phyloP scores from a whole-genome alignment of 371 early-diverging fungal species.

The Phascolomyces articulosus region DNA sequence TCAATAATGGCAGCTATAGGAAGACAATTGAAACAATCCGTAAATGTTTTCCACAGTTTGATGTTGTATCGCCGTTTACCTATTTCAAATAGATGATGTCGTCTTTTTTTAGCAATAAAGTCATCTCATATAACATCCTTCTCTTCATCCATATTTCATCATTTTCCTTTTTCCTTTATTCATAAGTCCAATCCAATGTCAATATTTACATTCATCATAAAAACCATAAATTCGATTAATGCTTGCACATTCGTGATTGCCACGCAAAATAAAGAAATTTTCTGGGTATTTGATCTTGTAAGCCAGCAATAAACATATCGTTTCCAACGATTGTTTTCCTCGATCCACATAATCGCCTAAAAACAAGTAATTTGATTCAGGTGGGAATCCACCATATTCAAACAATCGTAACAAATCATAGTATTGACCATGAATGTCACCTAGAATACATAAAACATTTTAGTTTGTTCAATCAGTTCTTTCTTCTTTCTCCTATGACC shows the following conservation, averaged over 20 bases:
- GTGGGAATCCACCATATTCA: constrained; percentile 92
- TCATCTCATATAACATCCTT: not conserved
- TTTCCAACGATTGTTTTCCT: constrained; percentile 89
- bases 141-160: not conserved
- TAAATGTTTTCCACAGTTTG: constrained; percentile 98
- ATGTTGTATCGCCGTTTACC: constrained; percentile 92
- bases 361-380: constrained; percentile 91
- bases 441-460: constrained; percentile 6
- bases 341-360: constrained; percentile 97
- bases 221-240: constrained; percentile 99
- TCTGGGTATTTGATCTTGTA: constrained; percentile 96
- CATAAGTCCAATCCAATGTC: not conserved
- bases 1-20: constrained; percentile 98
- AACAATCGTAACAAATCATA: constrained; percentile 94
- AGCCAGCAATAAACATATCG: constrained; percentile 75
- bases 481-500: no score
- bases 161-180: constrained; percentile 45
- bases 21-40: constrained; percentile 97
- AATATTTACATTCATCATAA: constrained; percentile 92
- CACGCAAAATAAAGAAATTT: constrained; percentile 96
- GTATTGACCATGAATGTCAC: constrained; percentile 88
- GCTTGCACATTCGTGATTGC: constrained; percentile 95
- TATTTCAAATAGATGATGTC: not conserved
- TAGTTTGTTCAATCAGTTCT: not conserved
- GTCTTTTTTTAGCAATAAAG: no score